Evolutionary conservation across 371 early-diverging fungal genomes (phyloP).

Genomic region (Circinella minor): DNA sequence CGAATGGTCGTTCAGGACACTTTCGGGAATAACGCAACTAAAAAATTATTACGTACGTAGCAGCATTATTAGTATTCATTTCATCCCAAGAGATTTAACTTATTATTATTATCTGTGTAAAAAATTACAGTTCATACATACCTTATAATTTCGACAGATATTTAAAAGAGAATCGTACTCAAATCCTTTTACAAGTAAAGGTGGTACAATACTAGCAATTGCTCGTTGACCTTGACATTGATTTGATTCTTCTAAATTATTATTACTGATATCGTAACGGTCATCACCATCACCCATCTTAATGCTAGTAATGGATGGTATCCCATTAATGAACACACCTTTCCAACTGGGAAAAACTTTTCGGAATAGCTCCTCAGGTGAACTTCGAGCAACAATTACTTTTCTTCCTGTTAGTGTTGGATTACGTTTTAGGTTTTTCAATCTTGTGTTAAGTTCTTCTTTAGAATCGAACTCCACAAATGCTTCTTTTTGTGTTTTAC

Average conservation of each 20-base stretch:
- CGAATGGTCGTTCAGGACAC: constrained; percentile 69
- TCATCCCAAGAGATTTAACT: no score
- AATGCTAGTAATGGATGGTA: background rate
- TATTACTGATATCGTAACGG: background rate
- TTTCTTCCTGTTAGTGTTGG: constrained; percentile 57
- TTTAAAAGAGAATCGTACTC: constrained; percentile 62
- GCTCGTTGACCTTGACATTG: background rate
- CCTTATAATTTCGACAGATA: constrained; percentile 66
- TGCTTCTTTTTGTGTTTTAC: constrained; percentile 52
- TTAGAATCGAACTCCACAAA: constrained; percentile 46
- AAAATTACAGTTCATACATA: constrained; percentile 10
- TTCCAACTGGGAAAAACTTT: background rate
- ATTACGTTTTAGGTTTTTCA: constrained; percentile 26
- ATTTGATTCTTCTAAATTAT: background rate
- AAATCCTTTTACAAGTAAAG: constrained; percentile 52
- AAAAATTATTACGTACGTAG: no score
- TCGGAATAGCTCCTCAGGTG: background rate
- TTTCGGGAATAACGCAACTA: constrained; percentile 63
- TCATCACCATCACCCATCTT: background rate
- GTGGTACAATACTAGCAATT: background rate
- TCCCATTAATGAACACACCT: background rate
- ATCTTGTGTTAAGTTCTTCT: constrained; percentile 32
- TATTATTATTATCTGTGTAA: no score
- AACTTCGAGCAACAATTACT: constrained; percentile 58
- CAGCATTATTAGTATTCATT: no score